Conservation (phyloP, 2,329 filamentous ascomycete genomes). For the Sporothrix pallida region DNA sequence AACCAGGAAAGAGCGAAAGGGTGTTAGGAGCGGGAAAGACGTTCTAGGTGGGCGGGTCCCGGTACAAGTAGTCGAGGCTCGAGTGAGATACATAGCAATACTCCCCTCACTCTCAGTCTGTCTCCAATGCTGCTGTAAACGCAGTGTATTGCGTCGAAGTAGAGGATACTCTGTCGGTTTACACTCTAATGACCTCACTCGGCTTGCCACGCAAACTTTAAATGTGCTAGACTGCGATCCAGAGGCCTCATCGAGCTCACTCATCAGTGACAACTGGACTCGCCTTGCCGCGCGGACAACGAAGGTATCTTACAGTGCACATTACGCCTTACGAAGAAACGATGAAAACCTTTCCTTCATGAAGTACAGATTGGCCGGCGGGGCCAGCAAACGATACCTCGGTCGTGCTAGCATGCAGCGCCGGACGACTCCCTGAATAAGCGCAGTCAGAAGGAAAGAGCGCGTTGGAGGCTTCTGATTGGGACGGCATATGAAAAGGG, state of each 20-base stretch:
- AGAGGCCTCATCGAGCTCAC: background rate
- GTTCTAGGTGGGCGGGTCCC: slow-evolving; percentile 24
- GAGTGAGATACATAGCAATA: background rate
- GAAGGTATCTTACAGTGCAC: background rate
- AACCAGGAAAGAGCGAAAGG: slow-evolving; percentile 17
- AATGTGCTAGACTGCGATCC: background rate
- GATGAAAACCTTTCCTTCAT: background rate
- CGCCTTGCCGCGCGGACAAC: background rate
- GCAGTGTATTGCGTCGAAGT: background rate
- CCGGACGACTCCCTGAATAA: slow-evolving; percentile 16
- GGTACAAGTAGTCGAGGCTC: slow-evolving; percentile 25
- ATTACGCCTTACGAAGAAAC: background rate
- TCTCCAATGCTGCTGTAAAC: background rate
- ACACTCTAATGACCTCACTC: background rate
- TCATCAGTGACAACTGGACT: slow-evolving; percentile 17
- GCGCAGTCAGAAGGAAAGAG: background rate
- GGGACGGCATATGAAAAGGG: background rate
- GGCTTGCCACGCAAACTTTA: no score
- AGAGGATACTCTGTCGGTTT: background rate
- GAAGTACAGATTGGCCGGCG: background rate
- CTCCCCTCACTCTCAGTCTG: background rate
- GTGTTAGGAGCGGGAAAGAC: slow-evolving; percentile 4
- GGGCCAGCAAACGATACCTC: slow-evolving; percentile 14
- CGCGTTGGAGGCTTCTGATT: slow-evolving; percentile 4
- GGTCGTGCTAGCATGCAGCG: background rate